Conservation (phyloP, 208 protist genomes). For the Naegleria fowleri region DNA sequence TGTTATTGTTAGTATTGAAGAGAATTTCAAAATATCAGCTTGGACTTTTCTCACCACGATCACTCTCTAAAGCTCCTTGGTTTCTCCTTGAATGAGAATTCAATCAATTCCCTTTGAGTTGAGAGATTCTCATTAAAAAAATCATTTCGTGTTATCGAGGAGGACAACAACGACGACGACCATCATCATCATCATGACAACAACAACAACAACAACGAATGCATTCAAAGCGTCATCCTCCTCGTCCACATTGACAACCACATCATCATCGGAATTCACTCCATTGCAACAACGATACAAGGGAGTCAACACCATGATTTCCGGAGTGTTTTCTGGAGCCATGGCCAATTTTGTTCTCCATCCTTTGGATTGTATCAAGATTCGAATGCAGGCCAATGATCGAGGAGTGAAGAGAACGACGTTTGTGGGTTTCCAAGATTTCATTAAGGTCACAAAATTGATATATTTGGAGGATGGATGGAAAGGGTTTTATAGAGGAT, state of each 20-base stretch:
- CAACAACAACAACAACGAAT: background rate
- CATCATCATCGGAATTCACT: background rate
- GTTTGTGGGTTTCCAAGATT: background rate
- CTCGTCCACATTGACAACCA: too few relatives aligned
- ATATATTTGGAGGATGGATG: background rate
- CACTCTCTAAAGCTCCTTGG: too few relatives aligned
- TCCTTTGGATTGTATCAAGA: constrained; percentile 13
- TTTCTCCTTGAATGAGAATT: too few relatives aligned
- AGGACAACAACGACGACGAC: too few relatives aligned
- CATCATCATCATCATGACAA: background rate
- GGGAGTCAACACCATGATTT: background rate
- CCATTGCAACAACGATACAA: background rate
- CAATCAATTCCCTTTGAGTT: too few relatives aligned
- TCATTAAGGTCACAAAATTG: background rate
- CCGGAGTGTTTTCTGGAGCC: background rate
- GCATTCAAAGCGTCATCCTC: too few relatives aligned
- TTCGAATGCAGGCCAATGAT: background rate
- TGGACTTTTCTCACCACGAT: too few relatives aligned
- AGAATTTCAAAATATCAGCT: too few relatives aligned
- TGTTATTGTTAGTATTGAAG: background rate
- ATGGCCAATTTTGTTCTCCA: background rate
- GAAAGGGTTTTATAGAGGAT: background rate
- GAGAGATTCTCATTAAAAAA: background rate
- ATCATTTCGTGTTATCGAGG: too few relatives aligned
- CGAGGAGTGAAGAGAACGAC: background rate